These are phyloP conservation scores for Ambrosia artemisiifolia DNA, from an alignment of 129 eudicot species.

Conservation along the genomic window DNA sequence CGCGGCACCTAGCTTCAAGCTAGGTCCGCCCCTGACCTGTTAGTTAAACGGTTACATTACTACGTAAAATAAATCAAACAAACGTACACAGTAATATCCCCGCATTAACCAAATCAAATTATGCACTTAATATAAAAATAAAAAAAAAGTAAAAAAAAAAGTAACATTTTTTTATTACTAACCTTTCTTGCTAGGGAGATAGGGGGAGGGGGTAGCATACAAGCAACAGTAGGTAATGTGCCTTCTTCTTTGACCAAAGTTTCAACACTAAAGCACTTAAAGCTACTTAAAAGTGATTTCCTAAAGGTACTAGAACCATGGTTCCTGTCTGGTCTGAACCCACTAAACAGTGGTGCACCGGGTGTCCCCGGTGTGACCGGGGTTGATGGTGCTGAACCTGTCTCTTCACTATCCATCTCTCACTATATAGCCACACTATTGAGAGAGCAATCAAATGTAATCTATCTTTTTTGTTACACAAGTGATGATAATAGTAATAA, in stretches of 20 bases:
- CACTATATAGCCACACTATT: background rate
- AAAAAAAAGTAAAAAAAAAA: background rate
- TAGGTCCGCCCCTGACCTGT: too few species aligned
- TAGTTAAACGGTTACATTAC: background rate
- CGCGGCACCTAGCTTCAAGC: too few species aligned
- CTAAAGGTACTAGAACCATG: conserved; percentile 18
- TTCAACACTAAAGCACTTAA: conserved; percentile 77
- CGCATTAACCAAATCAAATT: background rate
- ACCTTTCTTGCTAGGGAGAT: conserved; percentile 92
- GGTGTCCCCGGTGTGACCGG: conserved; percentile 92
- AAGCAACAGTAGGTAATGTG: conserved; percentile 63
- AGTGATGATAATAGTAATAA: background rate
- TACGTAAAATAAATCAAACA: conserved; percentile 11
- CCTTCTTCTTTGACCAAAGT: conserved; percentile 74
- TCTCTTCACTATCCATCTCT: conserved; percentile 64
- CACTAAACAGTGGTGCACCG: conserved; percentile 82
- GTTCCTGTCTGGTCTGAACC: conserved; percentile 51
- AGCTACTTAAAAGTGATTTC: conserved; percentile 64
- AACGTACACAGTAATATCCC: too few species aligned
- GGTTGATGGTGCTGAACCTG: conserved; percentile 71
- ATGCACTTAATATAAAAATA: background rate
- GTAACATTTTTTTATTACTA: too few species aligned
- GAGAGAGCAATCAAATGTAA: background rate
- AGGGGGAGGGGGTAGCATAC: conserved; percentile 79
- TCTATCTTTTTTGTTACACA: background rate